Percentiles rank a stretch among this genome's conserved stretches.
Conservation (phyloP, 1,284 basidiomycete genomes). For the Moesziomyces sp. region DNA sequence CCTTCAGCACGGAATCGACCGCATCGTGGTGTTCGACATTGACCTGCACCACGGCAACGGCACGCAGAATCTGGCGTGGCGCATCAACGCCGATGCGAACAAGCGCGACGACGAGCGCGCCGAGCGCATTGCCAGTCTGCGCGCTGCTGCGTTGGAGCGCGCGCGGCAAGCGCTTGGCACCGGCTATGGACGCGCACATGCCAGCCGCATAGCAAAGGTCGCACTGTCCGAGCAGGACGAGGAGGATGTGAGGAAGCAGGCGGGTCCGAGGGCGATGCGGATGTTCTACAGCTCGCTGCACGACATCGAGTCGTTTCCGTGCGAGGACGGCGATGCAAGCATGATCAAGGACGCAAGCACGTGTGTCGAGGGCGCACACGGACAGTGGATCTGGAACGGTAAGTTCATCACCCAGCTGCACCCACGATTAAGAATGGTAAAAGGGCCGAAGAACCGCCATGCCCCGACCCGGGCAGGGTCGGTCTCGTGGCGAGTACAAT, state of each 20-base stretch:
- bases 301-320: slow-evolving; percentile 88
- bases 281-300: slow-evolving; percentile 89
- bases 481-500: slow-evolving; percentile 18
- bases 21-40: slow-evolving; percentile 89
- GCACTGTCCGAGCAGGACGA: slow-evolving; percentile 30
- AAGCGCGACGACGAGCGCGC: slow-evolving; percentile 44
- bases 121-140: slow-evolving; percentile 41
- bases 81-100: slow-evolving; percentile 85
- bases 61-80: slow-evolving; percentile 89
- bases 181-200: slow-evolving; percentile 20
- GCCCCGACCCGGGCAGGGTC: neutral
- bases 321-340: slow-evolving; percentile 85
- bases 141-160: slow-evolving; percentile 29
- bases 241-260: slow-evolving; percentile 19
- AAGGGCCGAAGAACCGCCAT: slow-evolving; percentile 57
- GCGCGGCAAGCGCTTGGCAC: slow-evolving; percentile 17
- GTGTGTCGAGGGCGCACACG: slow-evolving; percentile 82
- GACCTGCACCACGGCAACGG: slow-evolving; percentile 90
- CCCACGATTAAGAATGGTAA: slow-evolving; percentile 56
- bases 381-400: slow-evolving; percentile 78
- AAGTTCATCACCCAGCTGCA: slow-evolving; percentile 10
- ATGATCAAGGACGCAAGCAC: slow-evolving; percentile 84
- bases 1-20: slow-evolving; percentile 79
- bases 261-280: slow-evolving; percentile 70
- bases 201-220: slow-evolving; percentile 14